Evolutionary conservation across 2,329 filamentous ascomycete species (phyloP), one percentile per base, ranked within the genome.

Genomic region (Arthrobotrys musiformis): DNA sequence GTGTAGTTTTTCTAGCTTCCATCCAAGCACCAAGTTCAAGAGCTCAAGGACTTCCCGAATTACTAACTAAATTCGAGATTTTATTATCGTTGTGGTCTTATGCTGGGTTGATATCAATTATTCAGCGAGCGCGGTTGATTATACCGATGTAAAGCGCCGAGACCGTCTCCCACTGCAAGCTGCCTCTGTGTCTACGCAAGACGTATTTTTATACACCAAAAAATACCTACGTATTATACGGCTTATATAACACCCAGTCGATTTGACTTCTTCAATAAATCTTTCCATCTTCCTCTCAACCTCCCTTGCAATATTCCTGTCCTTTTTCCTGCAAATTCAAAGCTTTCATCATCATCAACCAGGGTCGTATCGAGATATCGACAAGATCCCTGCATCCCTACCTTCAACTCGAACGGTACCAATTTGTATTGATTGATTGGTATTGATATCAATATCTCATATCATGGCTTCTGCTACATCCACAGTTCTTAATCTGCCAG

Each of bases 401-500:
- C 9, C 19, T 58, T 8, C 50, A 22, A 58, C 50, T 22, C n/a
- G n/a, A n/a, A n/a, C n/a, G n/a, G 28, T 19, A 40, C 30, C 54
- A 58, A 58, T 33, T n/a, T n/a, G n/a, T n/a, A n/a, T n/a, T n/a
- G n/a, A 56, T 30, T 17, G 9, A 33, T 9, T 33, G 30, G 30
- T 33, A 33, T 33, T 33, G 30, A 33, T 42, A 42, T 19, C 40
- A 42, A 42, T 17, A 54, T 19, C 50, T 17, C 17, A 42, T 17
- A 54, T 19, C 50, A 58, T 58, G 54, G 54, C 17, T 33, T 58
- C 52, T 33, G 30, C 50, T 15, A 22, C 54, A 11, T 37, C 33
- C 3, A 40, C 37, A 17, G 72, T 70, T 24, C 72, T 76, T 17
- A 24, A 17, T 28, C 56, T 76, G 8, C 72, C 72, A 4, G 72